phyloP scores from a whole-genome alignment of 192 early-diverging fungal species.

The Backusella morwellensis region DNA sequence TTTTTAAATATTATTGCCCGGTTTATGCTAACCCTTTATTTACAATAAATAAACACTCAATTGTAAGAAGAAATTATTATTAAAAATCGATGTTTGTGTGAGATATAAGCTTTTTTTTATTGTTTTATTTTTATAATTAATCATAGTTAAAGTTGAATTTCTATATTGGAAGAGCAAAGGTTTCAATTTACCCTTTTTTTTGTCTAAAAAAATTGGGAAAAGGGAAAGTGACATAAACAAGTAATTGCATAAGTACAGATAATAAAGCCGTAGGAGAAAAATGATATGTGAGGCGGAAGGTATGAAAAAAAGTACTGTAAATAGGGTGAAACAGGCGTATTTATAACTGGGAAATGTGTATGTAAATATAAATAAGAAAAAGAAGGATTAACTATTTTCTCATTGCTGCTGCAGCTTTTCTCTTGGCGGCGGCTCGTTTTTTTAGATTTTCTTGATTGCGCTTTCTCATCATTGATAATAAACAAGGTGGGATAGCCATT shows the following conservation, averaged over 20 bases:
- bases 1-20: neutral
- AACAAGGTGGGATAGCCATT: neutral
- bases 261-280: neutral
- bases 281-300: neutral
- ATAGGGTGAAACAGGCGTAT: neutral
- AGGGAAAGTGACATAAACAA: neutral
- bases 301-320: neutral
- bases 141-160: neutral
- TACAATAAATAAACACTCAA: neutral
- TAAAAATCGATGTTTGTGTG: neutral
- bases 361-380: neutral
- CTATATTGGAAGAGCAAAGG: neutral
- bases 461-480: neutral
- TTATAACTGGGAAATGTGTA: neutral
- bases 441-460: neutral
- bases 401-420: constrained; percentile 2
- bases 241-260: constrained; percentile 1
- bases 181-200: neutral
- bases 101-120: constrained; percentile 1
- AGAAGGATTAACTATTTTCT: neutral
- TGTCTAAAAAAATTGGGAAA: neutral
- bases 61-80: neutral
- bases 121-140: neutral
- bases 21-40: neutral
- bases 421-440: neutral